Evolutionary conservation across 1,284 basidiomycete species (phyloP).

Genomic region (Cutaneotrichosporon cutaneum): DNA sequence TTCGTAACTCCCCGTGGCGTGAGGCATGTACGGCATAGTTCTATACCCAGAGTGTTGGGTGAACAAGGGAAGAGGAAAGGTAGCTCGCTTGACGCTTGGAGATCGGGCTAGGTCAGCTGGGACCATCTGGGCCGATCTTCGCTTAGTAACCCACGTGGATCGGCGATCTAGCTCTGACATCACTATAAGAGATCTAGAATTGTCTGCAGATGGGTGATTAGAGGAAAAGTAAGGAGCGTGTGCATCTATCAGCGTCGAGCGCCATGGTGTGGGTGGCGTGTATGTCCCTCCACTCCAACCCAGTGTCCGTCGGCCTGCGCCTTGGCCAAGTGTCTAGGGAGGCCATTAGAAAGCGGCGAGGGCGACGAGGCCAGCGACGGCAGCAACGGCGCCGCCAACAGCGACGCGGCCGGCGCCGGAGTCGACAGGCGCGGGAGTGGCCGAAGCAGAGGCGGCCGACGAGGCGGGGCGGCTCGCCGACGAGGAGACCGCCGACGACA

Average conservation of each 20-base stretch:
- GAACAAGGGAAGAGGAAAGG: too few relatives aligned
- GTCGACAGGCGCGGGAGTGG: constrained; percentile 13
- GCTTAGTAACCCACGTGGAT: not conserved
- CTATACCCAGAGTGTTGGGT: too few relatives aligned
- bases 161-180: not conserved
- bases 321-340: not conserved
- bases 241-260: constrained; percentile 5
- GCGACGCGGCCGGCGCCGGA: constrained; percentile 19
- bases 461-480: constrained; percentile 11
- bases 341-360: constrained; percentile 15
- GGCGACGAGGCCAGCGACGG: constrained; percentile 12
- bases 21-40: not conserved
- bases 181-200: not conserved
- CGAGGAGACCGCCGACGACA: constrained; percentile 8
- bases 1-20: not conserved
- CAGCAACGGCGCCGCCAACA: constrained; percentile 7
- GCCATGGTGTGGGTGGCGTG: not conserved
- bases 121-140: too few relatives aligned
- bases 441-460: constrained; percentile 2
- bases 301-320: not conserved
- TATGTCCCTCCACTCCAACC: not conserved
- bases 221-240: not conserved
- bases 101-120: too few relatives aligned
- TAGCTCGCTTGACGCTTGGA: too few relatives aligned
- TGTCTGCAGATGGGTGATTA: not conserved